These are phyloP conservation scores for Didymella pinodella DNA, from an alignment of 2,329 filamentous ascomycete genomes.

Conservation along the genomic window DNA sequence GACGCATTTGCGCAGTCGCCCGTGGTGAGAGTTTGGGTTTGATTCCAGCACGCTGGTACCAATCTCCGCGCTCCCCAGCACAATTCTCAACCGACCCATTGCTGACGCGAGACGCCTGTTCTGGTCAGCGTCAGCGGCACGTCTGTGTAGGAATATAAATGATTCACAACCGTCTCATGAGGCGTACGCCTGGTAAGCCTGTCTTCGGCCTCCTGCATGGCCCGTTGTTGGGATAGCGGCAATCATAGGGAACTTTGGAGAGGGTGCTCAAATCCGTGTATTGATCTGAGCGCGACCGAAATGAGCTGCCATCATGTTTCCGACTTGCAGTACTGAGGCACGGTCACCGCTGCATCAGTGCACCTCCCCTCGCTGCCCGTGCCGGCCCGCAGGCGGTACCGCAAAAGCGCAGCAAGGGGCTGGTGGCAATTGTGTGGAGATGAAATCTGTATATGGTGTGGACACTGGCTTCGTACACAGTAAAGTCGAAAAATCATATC, in stretches of 20 bases:
- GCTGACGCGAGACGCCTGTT: constrained; percentile 34
- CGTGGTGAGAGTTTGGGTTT: constrained; percentile 23
- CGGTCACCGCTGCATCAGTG: constrained; percentile 28
- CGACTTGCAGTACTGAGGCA: constrained; percentile 22
- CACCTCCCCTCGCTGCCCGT: constrained; percentile 18
- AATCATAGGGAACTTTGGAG: constrained; percentile 13
- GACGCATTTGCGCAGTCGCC: constrained; percentile 25
- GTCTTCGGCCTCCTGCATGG: constrained; percentile 26
- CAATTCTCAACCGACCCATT: constrained; percentile 21
- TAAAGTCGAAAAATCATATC: neutral
- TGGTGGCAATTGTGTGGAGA: constrained; percentile 6
- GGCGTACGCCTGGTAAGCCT: constrained; percentile 17
- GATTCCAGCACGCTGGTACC: constrained; percentile 21
- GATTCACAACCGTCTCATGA: constrained; percentile 23
- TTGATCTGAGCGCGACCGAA: constrained; percentile 1
- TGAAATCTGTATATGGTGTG: neutral
- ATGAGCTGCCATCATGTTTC: constrained; percentile 4
- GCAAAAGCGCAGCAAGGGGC: constrained; percentile 18
- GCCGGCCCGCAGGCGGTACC: constrained; percentile 21
- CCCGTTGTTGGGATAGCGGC: constrained; percentile 20
- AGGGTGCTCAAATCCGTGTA: constrained; percentile 2
- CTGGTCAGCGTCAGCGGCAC: constrained; percentile 21
- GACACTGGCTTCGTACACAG: neutral
- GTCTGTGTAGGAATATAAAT: constrained; percentile 21
- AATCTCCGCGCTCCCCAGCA: constrained; percentile 30